phyloP scores from a whole-genome alignment of 352 stramenopile species.

The Phytophthora gonapodyides region DNA sequence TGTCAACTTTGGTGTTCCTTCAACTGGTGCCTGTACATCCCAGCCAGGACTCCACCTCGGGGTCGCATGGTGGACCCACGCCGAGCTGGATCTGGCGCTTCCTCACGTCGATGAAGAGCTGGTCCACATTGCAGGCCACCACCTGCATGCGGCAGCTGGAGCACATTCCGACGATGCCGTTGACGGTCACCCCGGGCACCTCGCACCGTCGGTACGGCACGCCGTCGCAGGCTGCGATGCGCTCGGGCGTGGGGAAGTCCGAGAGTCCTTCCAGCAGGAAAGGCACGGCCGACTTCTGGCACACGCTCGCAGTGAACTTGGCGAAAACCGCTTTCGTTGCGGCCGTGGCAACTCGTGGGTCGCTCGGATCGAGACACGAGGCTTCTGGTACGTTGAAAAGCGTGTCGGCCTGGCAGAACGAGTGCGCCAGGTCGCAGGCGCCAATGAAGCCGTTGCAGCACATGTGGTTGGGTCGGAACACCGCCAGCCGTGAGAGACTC shows the following conservation, averaged over 20 bases:
- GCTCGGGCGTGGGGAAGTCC: conserved; percentile 11
- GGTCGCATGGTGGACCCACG: conserved; percentile 11
- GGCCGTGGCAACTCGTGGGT: conserved; percentile 11
- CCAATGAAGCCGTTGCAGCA: conserved; percentile 47
- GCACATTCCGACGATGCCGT: conserved; percentile 25
- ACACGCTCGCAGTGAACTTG: conserved; percentile 14
- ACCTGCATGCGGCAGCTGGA: conserved; percentile 37
- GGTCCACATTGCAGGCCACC: conserved; percentile 26
- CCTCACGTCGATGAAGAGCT: conserved; percentile 19
- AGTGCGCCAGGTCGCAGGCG: conserved; percentile 25
- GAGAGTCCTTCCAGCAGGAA: conserved; percentile 18
- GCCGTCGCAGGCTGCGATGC: conserved; percentile 14
- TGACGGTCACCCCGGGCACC: conserved; percentile 12
- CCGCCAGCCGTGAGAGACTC: conserved; percentile 20
- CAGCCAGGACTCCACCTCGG: conserved; percentile 23
- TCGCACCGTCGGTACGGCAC: conserved; percentile 29
- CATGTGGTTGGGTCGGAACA: conserved; percentile 24
- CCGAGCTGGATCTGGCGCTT: conserved; percentile 20
- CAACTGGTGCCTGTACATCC: conserved; percentile 11
- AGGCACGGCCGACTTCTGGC: conserved; percentile 11
- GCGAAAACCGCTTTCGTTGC: conserved; percentile 15
- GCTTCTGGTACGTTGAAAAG: conserved; percentile 12
- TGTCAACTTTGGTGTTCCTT: too few relatives aligned
- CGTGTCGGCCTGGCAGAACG: conserved; percentile 19
- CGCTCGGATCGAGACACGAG: conserved; percentile 18